Conservation (phyloP, 202 grass and related monocot species). For the Eragrostis tef region DNA sequence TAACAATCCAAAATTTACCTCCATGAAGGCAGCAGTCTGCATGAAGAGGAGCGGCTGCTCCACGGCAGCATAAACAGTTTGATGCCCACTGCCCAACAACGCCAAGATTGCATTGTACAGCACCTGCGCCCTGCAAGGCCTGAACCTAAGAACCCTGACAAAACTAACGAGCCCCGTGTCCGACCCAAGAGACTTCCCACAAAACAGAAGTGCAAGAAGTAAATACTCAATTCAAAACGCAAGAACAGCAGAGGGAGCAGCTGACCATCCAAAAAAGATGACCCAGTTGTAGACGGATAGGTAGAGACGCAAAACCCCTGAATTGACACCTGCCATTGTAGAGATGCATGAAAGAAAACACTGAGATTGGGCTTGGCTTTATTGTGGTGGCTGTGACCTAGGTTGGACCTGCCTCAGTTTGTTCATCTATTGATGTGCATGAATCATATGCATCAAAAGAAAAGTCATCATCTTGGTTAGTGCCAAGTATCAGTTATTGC, state of each 20-base stretch:
- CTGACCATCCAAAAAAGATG: constrained; percentile 40
- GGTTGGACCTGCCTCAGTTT: not conserved
- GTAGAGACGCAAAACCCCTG: constrained; percentile 11
- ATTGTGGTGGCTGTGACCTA: not conserved
- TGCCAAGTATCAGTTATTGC: not conserved
- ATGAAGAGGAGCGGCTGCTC: constrained; percentile 61
- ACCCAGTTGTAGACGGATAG: constrained; percentile 55
- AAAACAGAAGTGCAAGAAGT: not conserved
- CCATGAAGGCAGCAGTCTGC: constrained; percentile 57
- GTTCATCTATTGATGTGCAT: not conserved
- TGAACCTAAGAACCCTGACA: not conserved
- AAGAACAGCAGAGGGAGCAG: not conserved
- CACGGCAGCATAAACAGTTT: constrained; percentile 53
- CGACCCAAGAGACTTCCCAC: not conserved
- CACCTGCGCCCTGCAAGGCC: constrained; percentile 57
- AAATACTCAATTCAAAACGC: not conserved
- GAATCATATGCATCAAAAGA: constrained; percentile 1
- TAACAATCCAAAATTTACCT: constrained; percentile 39
- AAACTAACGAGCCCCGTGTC: not conserved
- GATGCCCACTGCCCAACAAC: constrained; percentile 40
- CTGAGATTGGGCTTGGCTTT: constrained; percentile 9
- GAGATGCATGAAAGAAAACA: not conserved
- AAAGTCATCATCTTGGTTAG: not conserved
- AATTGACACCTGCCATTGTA: constrained; percentile 30
- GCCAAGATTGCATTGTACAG: constrained; percentile 46